Evolutionary conservation across 2,329 filamentous ascomycete species (phyloP).

Genomic region (Didymella keratinophila): DNA sequence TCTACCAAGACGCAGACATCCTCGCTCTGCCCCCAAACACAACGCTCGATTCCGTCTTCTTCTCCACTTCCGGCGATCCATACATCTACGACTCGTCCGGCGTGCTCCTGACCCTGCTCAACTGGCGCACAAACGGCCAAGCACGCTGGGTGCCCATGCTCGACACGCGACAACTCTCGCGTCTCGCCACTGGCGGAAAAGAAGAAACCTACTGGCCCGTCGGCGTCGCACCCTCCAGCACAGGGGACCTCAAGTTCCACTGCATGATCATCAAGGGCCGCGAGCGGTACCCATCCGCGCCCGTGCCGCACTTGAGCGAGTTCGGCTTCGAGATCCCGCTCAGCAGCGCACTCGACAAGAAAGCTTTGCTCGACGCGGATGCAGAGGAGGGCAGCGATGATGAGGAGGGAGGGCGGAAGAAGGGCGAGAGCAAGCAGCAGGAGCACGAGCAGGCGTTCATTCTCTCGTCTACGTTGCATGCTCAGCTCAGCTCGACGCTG

Average conservation of each 20-base stretch:
- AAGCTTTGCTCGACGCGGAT: conserved; percentile 36
- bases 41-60: conserved; percentile 84
- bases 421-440: conserved; percentile 58
- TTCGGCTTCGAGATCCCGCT: conserved; percentile 92
- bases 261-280: conserved; percentile 98
- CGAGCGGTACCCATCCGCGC: conserved; percentile 81
- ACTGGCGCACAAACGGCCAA: conserved; percentile 87
- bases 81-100: conserved; percentile 96
- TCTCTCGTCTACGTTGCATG: conserved; percentile 73
- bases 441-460: conserved; percentile 84
- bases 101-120: conserved; percentile 83
- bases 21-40: conserved; percentile 81
- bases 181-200: conserved; percentile 84
- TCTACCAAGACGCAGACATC: conserved; percentile 93
- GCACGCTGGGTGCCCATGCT: conserved; percentile 92
- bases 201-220: conserved; percentile 94
- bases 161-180: conserved; percentile 83
- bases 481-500: conserved; percentile 78
- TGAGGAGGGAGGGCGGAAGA: conserved; percentile 21
- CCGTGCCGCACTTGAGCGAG: conserved; percentile 90
- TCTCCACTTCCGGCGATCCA: conserved; percentile 91
- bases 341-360: conserved; percentile 59
- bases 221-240: conserved; percentile 85
- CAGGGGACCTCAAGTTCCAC: conserved; percentile 89
- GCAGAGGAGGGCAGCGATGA: conserved; percentile 47